Evolutionary conservation across 2,329 filamentous ascomycete species (phyloP), one percentile per base, ranked within the genome.

Genomic region (Colletotrichum salicis): DNA sequence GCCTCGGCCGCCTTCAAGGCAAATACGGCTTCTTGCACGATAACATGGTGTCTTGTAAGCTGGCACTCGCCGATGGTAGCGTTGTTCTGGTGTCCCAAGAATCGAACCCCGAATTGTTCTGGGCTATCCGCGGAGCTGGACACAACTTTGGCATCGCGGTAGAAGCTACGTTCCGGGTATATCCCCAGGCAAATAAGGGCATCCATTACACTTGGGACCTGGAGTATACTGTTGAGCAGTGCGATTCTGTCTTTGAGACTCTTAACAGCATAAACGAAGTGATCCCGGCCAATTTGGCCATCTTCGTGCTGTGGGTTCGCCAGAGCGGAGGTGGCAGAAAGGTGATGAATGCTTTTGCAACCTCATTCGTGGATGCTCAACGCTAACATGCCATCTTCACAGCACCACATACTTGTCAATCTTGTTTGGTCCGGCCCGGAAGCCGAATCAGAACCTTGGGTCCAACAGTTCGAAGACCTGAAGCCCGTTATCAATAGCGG

Each of bases 141-240:
- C 84, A 83, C 19, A 87, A 87, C 73, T 83, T 88, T 73, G 86
- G 86, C 52, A 82, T 88, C 59, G 82, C 87, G 45, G 76, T 85
- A 66, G 84, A 82, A 72, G 81, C 84, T 15, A 82, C 79, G 48
- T 84, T 86, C 75, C 83, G 80, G 70, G 76, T 84, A 22, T 82
- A 77, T 71, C 54, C 75, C 10, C 81, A 82, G 74, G 77, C 78
- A 33, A 80, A 68, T 41, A 62, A 45, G 19, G 57, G 77, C 7
- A 67, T 75, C 72, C 63, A 75, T 41, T 41, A 77, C 75, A 41
- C 78, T 67, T 78, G 73, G 75, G 29, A 77, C 68, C 2, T 79
- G 8, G 72, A 75, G 59, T 79, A 79, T 55, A 68, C 74, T 33
- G 58, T 74, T 41, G 73, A 72, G 37, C 75, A 79, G 70, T 62